Conservation (phyloP, 352 stramenopile genomes). For the Phytopythium chamaehyphon region DNA sequence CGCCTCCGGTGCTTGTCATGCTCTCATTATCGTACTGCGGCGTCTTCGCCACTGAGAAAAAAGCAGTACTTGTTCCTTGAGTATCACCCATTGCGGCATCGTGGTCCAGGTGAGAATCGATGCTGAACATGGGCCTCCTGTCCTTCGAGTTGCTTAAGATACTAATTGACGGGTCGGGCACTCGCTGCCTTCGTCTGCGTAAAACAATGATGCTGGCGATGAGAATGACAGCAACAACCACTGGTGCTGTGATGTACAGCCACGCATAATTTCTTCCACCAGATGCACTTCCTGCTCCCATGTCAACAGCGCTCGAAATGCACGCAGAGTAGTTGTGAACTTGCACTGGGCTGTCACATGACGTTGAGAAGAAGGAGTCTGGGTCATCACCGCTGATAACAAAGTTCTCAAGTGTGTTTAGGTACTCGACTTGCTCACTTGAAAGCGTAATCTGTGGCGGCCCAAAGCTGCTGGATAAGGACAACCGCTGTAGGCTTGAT, state of each 20-base stretch:
- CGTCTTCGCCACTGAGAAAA: slow-evolving; percentile 2
- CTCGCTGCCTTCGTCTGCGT: not conserved
- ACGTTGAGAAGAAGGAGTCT: slow-evolving; percentile 13
- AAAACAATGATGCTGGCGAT: slow-evolving; percentile 1
- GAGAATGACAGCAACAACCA: slow-evolving; percentile 1
- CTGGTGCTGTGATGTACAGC: slow-evolving; percentile 4
- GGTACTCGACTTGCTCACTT: slow-evolving; percentile 15
- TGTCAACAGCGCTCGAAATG: not conserved
- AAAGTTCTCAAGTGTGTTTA: slow-evolving; percentile 24
- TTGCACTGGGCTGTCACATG: slow-evolving; percentile 6
- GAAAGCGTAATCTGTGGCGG: slow-evolving; percentile 16
- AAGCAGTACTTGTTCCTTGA: not conserved
- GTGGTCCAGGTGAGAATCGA: slow-evolving; percentile 2
- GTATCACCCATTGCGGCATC: not conserved
- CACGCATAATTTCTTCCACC: slow-evolving; percentile 1
- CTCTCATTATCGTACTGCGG: not conserved
- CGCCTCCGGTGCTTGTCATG: slow-evolving; percentile 5
- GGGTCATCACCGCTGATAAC: slow-evolving; percentile 11
- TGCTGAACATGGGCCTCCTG: not conserved
- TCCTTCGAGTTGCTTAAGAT: slow-evolving; percentile 1
- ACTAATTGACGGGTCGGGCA: not conserved
- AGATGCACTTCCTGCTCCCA: not conserved
- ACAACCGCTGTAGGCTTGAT: slow-evolving; percentile 13
- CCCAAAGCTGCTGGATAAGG: slow-evolving; percentile 12
- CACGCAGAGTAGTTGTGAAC: slow-evolving; percentile 27